Percentiles rank a stretch among this genome's conserved stretches.
phyloP scores from a whole-genome alignment of 2,329 filamentous ascomycete genomes.

The Chaetomiaceae sp. region DNA sequence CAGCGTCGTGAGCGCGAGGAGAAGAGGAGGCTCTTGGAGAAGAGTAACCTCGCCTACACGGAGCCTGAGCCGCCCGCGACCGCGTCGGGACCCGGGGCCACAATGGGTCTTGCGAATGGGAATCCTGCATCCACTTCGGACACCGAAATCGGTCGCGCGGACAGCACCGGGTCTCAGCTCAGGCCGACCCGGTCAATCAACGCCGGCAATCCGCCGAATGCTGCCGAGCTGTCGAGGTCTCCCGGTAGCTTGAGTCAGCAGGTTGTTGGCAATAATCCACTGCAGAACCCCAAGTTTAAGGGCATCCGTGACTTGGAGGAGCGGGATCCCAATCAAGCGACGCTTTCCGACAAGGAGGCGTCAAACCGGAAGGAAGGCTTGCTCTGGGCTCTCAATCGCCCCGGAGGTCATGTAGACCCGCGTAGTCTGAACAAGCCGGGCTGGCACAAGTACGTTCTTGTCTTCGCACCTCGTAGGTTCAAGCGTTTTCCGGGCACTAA shows the following conservation, averaged over 20 bases:
- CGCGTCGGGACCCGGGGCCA: constrained; percentile 28
- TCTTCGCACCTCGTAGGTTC: neutral
- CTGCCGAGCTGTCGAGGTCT: constrained; percentile 48
- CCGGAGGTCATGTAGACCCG: constrained; percentile 90
- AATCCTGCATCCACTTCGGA: constrained; percentile 49
- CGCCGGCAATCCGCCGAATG: constrained; percentile 29
- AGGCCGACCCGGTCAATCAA: constrained; percentile 38
- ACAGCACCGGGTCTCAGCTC: constrained; percentile 67
- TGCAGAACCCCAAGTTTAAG: constrained; percentile 63
- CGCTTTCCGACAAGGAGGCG: constrained; percentile 50
- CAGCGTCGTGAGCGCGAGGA: constrained; percentile 93
- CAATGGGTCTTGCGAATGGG: constrained; percentile 19
- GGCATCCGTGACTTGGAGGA: constrained; percentile 91
- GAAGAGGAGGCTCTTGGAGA: constrained; percentile 83
- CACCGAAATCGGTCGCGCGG: constrained; percentile 63
- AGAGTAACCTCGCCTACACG: constrained; percentile 67
- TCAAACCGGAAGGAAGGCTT: constrained; percentile 87
- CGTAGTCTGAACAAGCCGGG: constrained; percentile 93
- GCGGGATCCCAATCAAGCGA: constrained; percentile 53
- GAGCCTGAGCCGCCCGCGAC: constrained; percentile 56
- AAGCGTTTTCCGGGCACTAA: constrained; percentile 14
- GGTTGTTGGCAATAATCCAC: constrained; percentile 43
- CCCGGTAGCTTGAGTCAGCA: constrained; percentile 46
- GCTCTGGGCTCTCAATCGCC: constrained; percentile 87
- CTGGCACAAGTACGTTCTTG: constrained; percentile 82